Base-by-base conservation (phyloP, 1,284 basidiomycete genomes). In the Ganoderma lingzhi region DNA sequence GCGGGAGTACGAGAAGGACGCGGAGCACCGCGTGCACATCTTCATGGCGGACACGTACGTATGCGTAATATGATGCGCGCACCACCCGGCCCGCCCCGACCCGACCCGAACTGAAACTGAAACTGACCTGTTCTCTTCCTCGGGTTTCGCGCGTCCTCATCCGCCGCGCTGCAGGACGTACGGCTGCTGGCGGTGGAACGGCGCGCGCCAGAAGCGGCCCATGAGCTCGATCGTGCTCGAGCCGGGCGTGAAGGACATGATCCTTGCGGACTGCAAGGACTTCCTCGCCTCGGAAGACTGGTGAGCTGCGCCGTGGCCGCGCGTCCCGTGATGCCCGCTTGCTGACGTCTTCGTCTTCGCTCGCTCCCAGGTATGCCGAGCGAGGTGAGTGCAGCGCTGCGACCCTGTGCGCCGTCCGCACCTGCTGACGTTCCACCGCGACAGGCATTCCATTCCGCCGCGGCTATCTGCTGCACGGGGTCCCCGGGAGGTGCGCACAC, bases 141-240 rank as follows among this genome's bases (percentile, higher is more conserved):
- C 44, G 17, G 6, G n/a, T 48, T 32, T 30, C 39, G 9, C 62
- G 15, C 23, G 23, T 44, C 15, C 42, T 10, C 35, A 58, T 39
- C 8, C 32, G 35, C n/a, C 28, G 58, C 37, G 37, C 58, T 65
- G 35, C 73, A 92, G 90, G 53, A 87, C 90, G 14, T 92, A 92
- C 75, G 86, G 86, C 2, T 90, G 90, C 75, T 95, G 93, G 93
- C 85, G 93, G 67, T 95, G 92, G 91, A 95, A 93, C 77, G 93
- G 93, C 60, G 93, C 93, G 12, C 87, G 93, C 64, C 93, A 94
- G 74, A 95, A 95, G 79, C 87, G 93, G 53, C 93, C 93, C 0
- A 91, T 95, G 92, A 93, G 90, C 74, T 95, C 93, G 14, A 94
- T 95, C 71, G 93, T 95, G 19, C 85, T 95, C 19, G 92, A 94